Conservation (phyloP, 148 eudicot species). For the Heliamphora exappendiculata region DNA sequence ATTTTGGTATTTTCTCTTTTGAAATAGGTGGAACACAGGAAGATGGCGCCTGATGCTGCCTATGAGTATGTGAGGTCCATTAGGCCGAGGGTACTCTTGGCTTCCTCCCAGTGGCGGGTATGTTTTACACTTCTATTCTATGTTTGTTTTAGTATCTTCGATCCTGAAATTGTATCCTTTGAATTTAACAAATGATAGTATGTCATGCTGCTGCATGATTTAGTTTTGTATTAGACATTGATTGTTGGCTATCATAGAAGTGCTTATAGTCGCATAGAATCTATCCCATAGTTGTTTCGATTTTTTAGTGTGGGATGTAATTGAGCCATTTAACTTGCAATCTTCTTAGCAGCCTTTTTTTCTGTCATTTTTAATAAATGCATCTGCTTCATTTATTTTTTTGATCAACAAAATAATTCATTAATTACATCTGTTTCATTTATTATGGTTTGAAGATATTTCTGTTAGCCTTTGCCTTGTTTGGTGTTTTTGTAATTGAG, state of each 20-base stretch:
- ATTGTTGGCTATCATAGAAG: neutral
- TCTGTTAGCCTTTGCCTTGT: neutral
- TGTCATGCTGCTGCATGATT: neutral
- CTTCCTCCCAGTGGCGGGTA: constrained; percentile 48
- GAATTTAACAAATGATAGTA: neutral
- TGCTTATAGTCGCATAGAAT: neutral
- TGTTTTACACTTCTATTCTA: neutral
- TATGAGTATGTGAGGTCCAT: constrained; percentile 40
- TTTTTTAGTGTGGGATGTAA: neutral
- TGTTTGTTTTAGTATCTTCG: neutral
- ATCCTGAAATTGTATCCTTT: neutral
- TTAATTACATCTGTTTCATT: too few relatives aligned
- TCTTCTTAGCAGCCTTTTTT: neutral
- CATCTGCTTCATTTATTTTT: too few relatives aligned
- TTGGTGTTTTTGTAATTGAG: too few relatives aligned
- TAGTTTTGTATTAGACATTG: neutral
- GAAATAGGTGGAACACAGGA: constrained; percentile 39
- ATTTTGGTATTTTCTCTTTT: neutral
- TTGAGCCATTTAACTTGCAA: neutral
- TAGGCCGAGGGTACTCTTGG: constrained; percentile 49
- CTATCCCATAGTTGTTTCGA: neutral
- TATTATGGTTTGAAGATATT: neutral
- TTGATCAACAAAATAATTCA: too few relatives aligned
- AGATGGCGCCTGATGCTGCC: constrained; percentile 47
- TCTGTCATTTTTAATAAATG: too few relatives aligned